Conservation (phyloP, 257 asterid genomes). For the Ocimum tenuiflorum region DNA sequence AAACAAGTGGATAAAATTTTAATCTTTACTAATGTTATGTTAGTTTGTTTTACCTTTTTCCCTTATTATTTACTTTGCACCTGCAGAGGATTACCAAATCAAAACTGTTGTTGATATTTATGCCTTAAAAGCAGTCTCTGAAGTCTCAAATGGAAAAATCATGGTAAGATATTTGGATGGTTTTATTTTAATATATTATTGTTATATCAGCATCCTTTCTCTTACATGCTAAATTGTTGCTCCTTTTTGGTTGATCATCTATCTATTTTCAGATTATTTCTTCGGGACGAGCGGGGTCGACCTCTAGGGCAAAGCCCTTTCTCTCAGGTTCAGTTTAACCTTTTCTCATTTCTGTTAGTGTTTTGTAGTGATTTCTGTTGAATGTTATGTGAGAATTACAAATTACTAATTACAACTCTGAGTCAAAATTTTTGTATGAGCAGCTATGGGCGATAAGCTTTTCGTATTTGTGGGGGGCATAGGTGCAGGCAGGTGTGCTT, state of each 20-base stretch:
- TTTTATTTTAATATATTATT: background rate
- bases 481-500: conserved; percentile 84
- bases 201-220: conserved; percentile 14
- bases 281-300: conserved; percentile 67
- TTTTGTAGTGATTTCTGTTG: conserved; percentile 11
- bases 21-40: background rate
- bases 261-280: conserved; percentile 55
- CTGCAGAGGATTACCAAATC: conserved; percentile 56
- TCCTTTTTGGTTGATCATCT: conserved; percentile 24
- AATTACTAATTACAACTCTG: conserved; percentile 17
- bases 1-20: background rate
- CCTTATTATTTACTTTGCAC: conserved; percentile 17
- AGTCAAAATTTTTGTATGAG: conserved; percentile 26
- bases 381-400: background rate
- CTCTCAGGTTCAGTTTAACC: conserved; percentile 58
- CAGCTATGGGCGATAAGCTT: conserved; percentile 75
- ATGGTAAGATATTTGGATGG: conserved; percentile 41
- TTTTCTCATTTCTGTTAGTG: conserved; percentile 19
- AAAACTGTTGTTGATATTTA: conserved; percentile 54
- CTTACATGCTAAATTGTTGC: conserved; percentile 15
- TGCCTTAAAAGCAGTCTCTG: conserved; percentile 52
- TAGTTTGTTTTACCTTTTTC: background rate
- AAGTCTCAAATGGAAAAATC: conserved; percentile 47
- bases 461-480: conserved; percentile 61
- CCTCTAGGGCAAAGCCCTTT: conserved; percentile 55